Evolutionary conservation across 108 stramenopile species (phyloP), one percentile per base, ranked within the genome.

Genomic region (Asterionellopsis glacialis): DNA sequence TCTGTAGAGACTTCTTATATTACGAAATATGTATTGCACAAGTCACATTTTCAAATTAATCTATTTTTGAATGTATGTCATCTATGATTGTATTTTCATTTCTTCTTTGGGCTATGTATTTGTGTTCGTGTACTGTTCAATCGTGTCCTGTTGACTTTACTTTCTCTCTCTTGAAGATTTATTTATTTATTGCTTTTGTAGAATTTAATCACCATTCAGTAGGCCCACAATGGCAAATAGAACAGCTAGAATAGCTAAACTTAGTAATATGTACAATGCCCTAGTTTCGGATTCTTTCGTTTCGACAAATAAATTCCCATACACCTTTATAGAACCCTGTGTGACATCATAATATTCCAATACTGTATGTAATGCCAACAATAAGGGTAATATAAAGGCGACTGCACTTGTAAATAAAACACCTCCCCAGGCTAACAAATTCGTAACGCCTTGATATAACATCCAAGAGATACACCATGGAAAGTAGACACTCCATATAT

Each of bases 361-460:
- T 11, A 81, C 45, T 23, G 73, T 62, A 51, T 82, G 74, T 39
- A 82, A 55, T 7, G 79, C 64, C 19, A 85, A 38, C 41, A 64
- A 38, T 10, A 87, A 57, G 2, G 89, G 89, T 0, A 84, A 50
- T 45, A 87, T 57, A 48, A 91, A 91, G 40, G 76, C 85, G 7
- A 91, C 64, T 26, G 76, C 53, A 23, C 80, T 74, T 6, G 80
- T 80, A 19, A 84, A 72, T 5, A 91, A 40, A 0, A 81, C 65
- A 0, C 89, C 89, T 67, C 73, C 76, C 78, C 74, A 87, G 12
- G 61, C 79, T 9, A 74, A 61, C 21, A 82, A 33, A 19, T 66
- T 21, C 1, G 71, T 80, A 16, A 84, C 56, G 2, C 82, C 82
- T 16, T 72, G 51, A 54, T 87, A 87, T 13, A 83, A 58, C 7